Conservation (phyloP, 176 grass and related monocot genomes). For the Panicum miliaceum region DNA sequence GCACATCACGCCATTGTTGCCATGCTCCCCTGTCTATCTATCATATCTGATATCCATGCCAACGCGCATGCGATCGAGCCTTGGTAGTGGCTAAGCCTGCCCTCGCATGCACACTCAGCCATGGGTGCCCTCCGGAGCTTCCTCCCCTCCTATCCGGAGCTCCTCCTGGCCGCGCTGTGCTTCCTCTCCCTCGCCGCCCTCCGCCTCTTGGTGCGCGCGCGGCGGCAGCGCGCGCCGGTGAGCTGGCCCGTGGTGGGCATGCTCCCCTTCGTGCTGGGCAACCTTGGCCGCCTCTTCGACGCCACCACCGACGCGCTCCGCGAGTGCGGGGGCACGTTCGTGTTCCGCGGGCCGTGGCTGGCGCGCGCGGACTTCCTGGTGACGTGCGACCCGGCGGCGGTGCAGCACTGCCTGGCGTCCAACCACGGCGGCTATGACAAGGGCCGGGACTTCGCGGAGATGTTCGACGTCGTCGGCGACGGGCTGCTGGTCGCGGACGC, state of each 20-base stretch:
- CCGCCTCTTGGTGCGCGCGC: slow-evolving; percentile 7
- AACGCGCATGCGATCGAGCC: neutral
- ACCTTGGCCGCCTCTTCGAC: slow-evolving; percentile 49
- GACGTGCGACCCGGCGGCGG: slow-evolving; percentile 58
- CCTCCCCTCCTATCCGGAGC: slow-evolving; percentile 50
- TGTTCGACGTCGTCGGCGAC: slow-evolving; percentile 64
- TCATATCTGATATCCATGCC: neutral
- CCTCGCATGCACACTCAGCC: neutral
- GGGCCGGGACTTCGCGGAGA: slow-evolving; percentile 65
- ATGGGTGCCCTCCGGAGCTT: slow-evolving; percentile 30
- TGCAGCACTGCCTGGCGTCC: slow-evolving; percentile 53
- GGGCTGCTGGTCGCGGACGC: slow-evolving; percentile 60
- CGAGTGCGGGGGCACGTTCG: slow-evolving; percentile 48
- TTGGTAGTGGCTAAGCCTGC: neutral
- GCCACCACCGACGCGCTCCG: slow-evolving; percentile 40
- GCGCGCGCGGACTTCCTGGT: slow-evolving; percentile 47
- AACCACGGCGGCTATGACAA: slow-evolving; percentile 61
- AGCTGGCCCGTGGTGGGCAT: slow-evolving; percentile 68
- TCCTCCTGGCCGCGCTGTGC: slow-evolving; percentile 47
- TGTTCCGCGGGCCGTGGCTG: slow-evolving; percentile 56
- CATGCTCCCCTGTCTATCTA: slow-evolving; percentile 11
- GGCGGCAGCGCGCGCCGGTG: slow-evolving; percentile 7
- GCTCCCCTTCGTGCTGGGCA: slow-evolving; percentile 34
- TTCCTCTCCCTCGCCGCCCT: slow-evolving; percentile 44
- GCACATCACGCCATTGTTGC: slow-evolving; percentile 24